Base-by-base conservation (phyloP, 169 alveolate species). In the Miamiensis avidus region DNA sequence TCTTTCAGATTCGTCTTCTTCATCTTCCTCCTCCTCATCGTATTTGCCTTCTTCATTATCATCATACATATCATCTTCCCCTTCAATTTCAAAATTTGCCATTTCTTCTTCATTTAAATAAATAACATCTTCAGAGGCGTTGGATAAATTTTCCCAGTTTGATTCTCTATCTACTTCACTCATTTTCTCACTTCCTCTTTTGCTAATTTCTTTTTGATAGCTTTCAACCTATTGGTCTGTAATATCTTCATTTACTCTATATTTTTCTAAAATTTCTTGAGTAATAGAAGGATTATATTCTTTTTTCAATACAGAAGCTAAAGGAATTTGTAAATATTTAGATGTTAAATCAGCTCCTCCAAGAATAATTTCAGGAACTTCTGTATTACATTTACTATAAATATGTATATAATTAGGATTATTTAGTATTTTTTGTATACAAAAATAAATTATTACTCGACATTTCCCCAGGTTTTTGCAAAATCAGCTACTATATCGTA, bases 61-160 rank as follows among this genome's bases (percentile, higher is more conserved):
- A 49, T 34, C 28, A 49, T 79, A 31, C 11, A 29, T 64, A 65
- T 49, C 76, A 28, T 49, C 34, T n/a, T 74, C 65, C 25, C 65
- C 65, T 26, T 79, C 84, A 34, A 79, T 49, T 49, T 79, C 84
- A 29, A 49, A 49, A 4, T 11, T 49, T 49, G 34, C 29, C n/a
- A 49, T 28, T 49, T 34, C 32, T 34, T 49, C 84, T 29, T 84
- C 91, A 33, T 83, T 88, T 72, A 87, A 32, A 65, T 76, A 82
- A 1, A 81, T 31, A 26, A 81, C 81, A 72, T 83, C 90, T n/a
- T 83, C 79, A 4, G 49, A 82, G 15, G 30, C 82, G 30, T 73
- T 84, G 16, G 75, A 69, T 31, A 64, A 74, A 81, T 83, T 81
- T 65, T 79, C 84, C 84, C 84, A 79, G 29, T 79, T 79, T 28